Evolutionary conservation across 148 eudicot genomes (phyloP), one percentile per base, ranked within the genome.

Genomic region (Nepenthes mirabilis): DNA sequence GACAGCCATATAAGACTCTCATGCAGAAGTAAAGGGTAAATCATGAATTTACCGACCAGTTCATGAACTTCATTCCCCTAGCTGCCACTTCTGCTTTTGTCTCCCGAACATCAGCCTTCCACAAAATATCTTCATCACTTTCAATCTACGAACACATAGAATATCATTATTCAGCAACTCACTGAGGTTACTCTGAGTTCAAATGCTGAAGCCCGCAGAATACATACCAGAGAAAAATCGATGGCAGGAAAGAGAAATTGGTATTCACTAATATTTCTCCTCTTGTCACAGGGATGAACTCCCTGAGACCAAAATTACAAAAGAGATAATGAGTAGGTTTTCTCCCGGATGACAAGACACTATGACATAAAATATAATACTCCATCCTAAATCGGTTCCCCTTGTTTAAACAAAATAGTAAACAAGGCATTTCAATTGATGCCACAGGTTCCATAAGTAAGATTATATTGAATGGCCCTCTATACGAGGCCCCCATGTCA

Each of bases 281-380:
- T 85, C 73, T 62, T 69, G 78, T 91, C 98, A 75, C 96, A 91
- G 63, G 88, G 98, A 85, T 85, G 96, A 69, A 85, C 79, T 43
- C 98, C 98, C 98, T 91, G 79, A 69, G 72, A 71, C 67, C 70
- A 79, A 58, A 71, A 70, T 61, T 4, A 68, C 34, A 62, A 58
- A 5, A 33, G 23, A 33, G 2, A 7, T 14, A 14, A 54, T 9
- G 3, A 33, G 13, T 1, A 9, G 35, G 36, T 8, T 2, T 32
- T 9, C 35, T 34, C 3, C 36, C 1, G 36, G 6, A 32, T 52
- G 32, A 23, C 55, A 52, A 52, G 32, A 12, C 32, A 52, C 45
- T 8, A 40, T 40, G 6, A 40, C 45, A 40, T 40, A 40, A 40
- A 40, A 40, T 40, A 40, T 3, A 40, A 40, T 40, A 40, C 4